A percentile compares a stretch with the other conserved stretches of the same genome.
Conservation (phyloP, 179 eudicot species). For the Drosera spatulata region DNA sequence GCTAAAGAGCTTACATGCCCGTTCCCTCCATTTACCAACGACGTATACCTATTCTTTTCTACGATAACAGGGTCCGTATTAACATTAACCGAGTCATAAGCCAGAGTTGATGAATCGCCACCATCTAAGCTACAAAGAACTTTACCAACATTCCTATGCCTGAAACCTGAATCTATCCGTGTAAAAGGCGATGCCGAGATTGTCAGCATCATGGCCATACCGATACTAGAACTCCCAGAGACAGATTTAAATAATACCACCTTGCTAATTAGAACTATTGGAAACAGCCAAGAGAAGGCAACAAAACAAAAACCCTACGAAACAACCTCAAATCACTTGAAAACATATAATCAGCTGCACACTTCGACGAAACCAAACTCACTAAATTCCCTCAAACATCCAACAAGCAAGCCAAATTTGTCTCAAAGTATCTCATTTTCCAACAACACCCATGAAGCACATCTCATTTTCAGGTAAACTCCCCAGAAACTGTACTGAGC, state of each 20-base stretch:
- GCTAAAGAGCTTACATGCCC: conserved; percentile 23
- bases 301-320: no score
- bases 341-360: no score
- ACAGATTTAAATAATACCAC: conserved; percentile 1
- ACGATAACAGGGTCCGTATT: conserved; percentile 25
- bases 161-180: conserved; percentile 16
- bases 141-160: conserved; percentile 21
- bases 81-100: conserved; percentile 24
- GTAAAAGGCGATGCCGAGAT: conserved; percentile 34
- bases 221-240: conserved; percentile 10
- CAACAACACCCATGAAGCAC: no score
- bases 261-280: no score
- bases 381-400: no score
- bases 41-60: conserved; percentile 31
- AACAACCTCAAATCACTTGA: no score
- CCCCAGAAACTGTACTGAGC: no score
- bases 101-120: conserved; percentile 25
- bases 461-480: no score
- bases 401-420: no score
- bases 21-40: conserved; percentile 32
- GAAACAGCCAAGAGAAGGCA: no score
- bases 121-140: conserved; percentile 27
- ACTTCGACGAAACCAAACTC: no score
- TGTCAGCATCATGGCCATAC: conserved; percentile 37
- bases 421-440: no score